Evolutionary conservation across 495 filamentous ascomycete species (phyloP).

Genomic region (Aspergillus cavernicola): DNA sequence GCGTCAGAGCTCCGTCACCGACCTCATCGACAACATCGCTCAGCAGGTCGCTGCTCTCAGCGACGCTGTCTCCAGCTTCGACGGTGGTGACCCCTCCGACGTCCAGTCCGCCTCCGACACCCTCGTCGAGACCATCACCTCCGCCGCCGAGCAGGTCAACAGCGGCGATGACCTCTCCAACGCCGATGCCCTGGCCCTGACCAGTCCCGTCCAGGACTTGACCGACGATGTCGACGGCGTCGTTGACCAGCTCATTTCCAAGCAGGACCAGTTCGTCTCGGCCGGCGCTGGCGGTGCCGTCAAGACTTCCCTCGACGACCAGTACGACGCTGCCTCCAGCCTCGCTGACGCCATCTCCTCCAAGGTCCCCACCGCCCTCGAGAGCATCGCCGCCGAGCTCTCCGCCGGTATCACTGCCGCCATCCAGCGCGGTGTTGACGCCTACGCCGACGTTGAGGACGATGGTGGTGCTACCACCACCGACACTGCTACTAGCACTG

Average conservation of each 20-base stretch:
- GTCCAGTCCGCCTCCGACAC: slow-evolving; percentile 31
- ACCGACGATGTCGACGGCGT: slow-evolving; percentile 26
- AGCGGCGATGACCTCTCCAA: slow-evolving; percentile 20
- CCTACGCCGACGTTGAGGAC: slow-evolving; percentile 18
- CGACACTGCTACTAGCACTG: slow-evolving; percentile 8
- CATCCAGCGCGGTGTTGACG: slow-evolving; percentile 29
- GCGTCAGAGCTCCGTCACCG: slow-evolving; percentile 25
- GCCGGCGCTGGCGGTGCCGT: slow-evolving; percentile 27
- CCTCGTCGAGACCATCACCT: slow-evolving; percentile 32
- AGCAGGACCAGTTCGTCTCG: slow-evolving; percentile 33
- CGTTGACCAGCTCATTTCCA: slow-evolving; percentile 28
- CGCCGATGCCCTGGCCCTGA: slow-evolving; percentile 30
- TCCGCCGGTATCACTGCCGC: slow-evolving; percentile 31
- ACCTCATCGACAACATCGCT: slow-evolving; percentile 30
- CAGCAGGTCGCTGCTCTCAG: slow-evolving; percentile 31
- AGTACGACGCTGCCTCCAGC: slow-evolving; percentile 28
- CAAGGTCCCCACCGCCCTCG: slow-evolving; percentile 30
- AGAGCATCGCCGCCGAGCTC: slow-evolving; percentile 23
- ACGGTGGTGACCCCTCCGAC: slow-evolving; percentile 24
- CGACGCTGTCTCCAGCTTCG: slow-evolving; percentile 32
- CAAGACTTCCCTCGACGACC: slow-evolving; percentile 10
- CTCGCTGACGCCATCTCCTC: slow-evolving; percentile 30
- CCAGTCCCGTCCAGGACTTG: slow-evolving; percentile 30
- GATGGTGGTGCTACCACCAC: slow-evolving; percentile 6
- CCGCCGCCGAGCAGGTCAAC: slow-evolving; percentile 25